Conservation (phyloP, 129 eudicot species). For the Arctium lappa region DNA sequence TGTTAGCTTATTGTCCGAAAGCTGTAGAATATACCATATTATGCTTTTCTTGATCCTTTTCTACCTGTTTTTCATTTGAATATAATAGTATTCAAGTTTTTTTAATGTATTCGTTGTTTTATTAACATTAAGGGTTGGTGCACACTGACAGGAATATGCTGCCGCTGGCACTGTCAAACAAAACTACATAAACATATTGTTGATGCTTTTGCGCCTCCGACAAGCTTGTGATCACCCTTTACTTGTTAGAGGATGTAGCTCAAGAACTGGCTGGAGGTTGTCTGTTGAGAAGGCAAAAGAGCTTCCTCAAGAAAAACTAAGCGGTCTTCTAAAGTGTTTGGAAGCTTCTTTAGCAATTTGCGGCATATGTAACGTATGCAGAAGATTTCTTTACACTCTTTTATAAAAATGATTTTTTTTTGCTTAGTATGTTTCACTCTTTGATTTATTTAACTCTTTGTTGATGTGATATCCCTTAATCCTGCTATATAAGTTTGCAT, state of each 20-base stretch:
- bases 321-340: constrained; percentile 61
- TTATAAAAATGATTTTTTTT: neutral
- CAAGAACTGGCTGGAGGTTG: constrained; percentile 44
- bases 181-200: constrained; percentile 77
- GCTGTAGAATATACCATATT: neutral
- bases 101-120: neutral
- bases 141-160: constrained; percentile 64
- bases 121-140: neutral
- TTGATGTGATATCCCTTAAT: neutral
- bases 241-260: constrained; percentile 61
- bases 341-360: constrained; percentile 87
- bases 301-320: constrained; percentile 57
- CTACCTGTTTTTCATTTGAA: neutral
- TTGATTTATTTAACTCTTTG: neutral
- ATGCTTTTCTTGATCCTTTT: neutral
- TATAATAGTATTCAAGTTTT: neutral
- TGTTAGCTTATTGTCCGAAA: neutral
- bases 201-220: constrained; percentile 91
- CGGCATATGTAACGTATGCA: constrained; percentile 73
- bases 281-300: constrained; percentile 66
- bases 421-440: neutral
- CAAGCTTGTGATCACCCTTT: constrained; percentile 97
- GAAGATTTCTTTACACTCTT: neutral
- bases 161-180: constrained; percentile 91
- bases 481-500: neutral